phyloP scores from a whole-genome alignment of 805 yeast species.

The Candida qinlingensis region DNA sequence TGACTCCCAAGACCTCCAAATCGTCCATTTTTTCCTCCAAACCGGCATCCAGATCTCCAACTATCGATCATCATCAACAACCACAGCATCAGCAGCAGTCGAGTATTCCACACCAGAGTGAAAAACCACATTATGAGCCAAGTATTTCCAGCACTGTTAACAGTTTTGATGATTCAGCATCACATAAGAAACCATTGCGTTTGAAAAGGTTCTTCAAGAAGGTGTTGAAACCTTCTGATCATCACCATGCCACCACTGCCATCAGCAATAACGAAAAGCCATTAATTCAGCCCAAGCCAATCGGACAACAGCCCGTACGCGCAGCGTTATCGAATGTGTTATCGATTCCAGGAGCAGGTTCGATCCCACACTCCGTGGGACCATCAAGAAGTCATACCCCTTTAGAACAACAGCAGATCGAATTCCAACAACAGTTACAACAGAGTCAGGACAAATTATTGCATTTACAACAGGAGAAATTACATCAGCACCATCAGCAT shows the following conservation, averaged over 20 bases:
- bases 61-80: conserved; percentile 12
- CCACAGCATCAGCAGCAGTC: conserved; percentile 11
- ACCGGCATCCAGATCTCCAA: conserved; percentile 20
- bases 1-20: conserved; percentile 25
- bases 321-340: not conserved
- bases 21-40: conserved; percentile 20
- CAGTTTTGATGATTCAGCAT: not conserved
- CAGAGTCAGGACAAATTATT: conserved; percentile 5
- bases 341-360: not conserved
- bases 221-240: conserved; percentile 21
- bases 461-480: conserved; percentile 6
- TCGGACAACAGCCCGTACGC: conserved; percentile 2
- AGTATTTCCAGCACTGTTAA: not conserved
- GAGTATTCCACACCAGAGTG: not conserved
- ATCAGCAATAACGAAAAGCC: conserved; percentile 13
- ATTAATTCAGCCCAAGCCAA: not conserved
- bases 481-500: conserved; percentile 2
- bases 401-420: conserved; percentile 8
- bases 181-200: conserved; percentile 20
- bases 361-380: not conserved
- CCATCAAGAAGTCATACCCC: not conserved
- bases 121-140: conserved; percentile 2
- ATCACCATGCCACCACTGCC: not conserved
- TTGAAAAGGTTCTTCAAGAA: conserved; percentile 51
- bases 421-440: conserved; percentile 9